Percentiles rank a stretch among this genome's conserved stretches.
These are phyloP conservation scores for Globisporangium recalcitrans DNA, from an alignment of 352 stramenopile genomes.

Conservation along the genomic window DNA sequence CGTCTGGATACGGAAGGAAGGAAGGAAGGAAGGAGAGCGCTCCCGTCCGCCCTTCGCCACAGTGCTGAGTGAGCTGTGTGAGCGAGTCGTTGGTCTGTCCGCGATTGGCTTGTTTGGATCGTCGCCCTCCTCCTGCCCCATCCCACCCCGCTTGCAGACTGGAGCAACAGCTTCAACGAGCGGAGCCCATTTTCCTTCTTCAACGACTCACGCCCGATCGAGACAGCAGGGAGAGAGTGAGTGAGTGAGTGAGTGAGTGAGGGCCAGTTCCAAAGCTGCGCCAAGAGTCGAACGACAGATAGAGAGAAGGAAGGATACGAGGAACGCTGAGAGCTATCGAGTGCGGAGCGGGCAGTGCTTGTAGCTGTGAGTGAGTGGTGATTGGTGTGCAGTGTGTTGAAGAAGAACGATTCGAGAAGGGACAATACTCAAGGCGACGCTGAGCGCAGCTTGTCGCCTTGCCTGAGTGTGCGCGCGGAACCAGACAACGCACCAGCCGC, in stretches of 20 bases:
- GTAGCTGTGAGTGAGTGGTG: background rate
- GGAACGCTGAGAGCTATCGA: no score
- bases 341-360: background rate
- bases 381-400: background rate
- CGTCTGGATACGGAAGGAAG: background rate
- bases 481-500: background rate
- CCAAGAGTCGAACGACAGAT: no score
- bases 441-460: background rate
- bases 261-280: background rate
- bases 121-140: background rate
- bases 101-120: background rate
- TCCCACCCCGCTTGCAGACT: background rate
- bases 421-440: background rate
- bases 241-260: background rate
- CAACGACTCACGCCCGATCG: background rate
- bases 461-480: background rate
- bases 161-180: no score
- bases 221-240: background rate
- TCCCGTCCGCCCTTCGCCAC: no score
- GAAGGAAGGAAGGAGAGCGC: no score
- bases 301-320: no score
- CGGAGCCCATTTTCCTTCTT: background rate
- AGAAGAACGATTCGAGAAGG: background rate
- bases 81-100: background rate
- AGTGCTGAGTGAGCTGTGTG: no score